Percentiles rank a stretch among this genome's conserved stretches.
phyloP scores from a whole-genome alignment of 2,329 filamentous ascomycete species.

The Metarhizium robertsii region DNA sequence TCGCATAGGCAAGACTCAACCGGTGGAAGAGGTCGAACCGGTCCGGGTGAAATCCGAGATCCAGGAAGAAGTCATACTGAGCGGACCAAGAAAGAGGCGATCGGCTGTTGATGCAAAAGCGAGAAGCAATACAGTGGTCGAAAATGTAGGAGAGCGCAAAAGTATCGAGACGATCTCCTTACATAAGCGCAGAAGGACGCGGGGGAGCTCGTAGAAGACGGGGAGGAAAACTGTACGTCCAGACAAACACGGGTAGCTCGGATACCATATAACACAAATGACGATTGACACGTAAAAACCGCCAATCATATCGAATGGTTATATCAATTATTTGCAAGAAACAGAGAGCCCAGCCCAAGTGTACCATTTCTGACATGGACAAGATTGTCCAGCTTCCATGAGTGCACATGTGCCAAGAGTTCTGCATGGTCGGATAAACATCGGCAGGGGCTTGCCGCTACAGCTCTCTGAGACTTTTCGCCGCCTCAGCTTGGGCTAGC shows the following conservation, averaged over 20 bases:
- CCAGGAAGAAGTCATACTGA: slow-evolving; percentile 13
- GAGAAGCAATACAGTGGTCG: slow-evolving; percentile 10
- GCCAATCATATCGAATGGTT: no score
- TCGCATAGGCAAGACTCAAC: slow-evolving; percentile 25
- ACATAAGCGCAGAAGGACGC: slow-evolving; percentile 20
- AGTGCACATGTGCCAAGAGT: no score
- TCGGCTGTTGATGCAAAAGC: slow-evolving; percentile 9
- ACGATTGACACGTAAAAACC: no score
- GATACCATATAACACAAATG: background rate
- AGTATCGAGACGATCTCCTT: slow-evolving; percentile 11
- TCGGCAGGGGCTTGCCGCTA: slow-evolving; percentile 12
- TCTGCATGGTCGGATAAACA: slow-evolving; percentile 19
- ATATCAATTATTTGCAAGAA: no score
- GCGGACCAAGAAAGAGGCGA: slow-evolving; percentile 18
- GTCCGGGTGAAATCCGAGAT: slow-evolving; percentile 4
- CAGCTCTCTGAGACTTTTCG: slow-evolving; percentile 19
- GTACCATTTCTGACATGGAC: background rate
- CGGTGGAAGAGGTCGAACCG: background rate
- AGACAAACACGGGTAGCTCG: background rate
- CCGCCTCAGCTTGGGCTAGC: slow-evolving; percentile 12
- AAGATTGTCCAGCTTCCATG: background rate
- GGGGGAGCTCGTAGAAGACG: slow-evolving; percentile 3
- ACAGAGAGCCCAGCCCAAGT: background rate
- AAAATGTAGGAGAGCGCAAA: slow-evolving; percentile 13
- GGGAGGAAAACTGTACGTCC: background rate